Evolutionary conservation across 345 rosid genomes (phyloP), one percentile per base, ranked within the genome.

Genomic region (Pistacia vera): DNA sequence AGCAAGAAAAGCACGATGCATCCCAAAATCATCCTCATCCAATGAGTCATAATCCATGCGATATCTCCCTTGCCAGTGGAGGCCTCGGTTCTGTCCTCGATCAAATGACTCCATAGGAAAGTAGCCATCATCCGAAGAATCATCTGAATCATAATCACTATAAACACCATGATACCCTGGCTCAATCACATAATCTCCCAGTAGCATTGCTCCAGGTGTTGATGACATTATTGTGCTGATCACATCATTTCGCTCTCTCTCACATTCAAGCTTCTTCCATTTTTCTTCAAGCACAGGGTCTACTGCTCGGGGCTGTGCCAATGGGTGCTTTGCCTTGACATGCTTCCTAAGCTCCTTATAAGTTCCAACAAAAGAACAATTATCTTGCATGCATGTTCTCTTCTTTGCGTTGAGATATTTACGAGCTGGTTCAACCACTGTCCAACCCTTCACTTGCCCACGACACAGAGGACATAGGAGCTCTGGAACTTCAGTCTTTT

Each of bases 371-470:
- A 90, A 91, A 1, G 88, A 81, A 70, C 98, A 92, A 11, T 74
- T 83, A 8, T 94, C 95, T 77, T 90, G 91, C 97, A 94, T 90
- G 84, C 98, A 91, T 70, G 82, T 55, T 78, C 97, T 89, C 75
- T 85, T 92, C 81, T 88, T 90, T 70, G 83, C 72, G 79, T 92
- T 93, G 55, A 91, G 81, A 81, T 89, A 85, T 63, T 81, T 82
- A 61, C 95, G 85, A 5, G 95, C 95, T 25, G 78, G 84, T 85
- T 95, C 90, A 60, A 92, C 97, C 38, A 95, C 94, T 4, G 97
- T 95, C 91, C 92, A 95, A 65, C 97, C 98, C 80, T 93, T 91
- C 78, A 95, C 97, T 79, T 91, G 97, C 62, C 98, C 94, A 14
- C 97, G 90, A 70, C 97, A 95, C 0, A 95, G 85, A 0, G 97